Conservation (phyloP, 2,329 filamentous ascomycete species). For the Blumeria graminis region DNA sequence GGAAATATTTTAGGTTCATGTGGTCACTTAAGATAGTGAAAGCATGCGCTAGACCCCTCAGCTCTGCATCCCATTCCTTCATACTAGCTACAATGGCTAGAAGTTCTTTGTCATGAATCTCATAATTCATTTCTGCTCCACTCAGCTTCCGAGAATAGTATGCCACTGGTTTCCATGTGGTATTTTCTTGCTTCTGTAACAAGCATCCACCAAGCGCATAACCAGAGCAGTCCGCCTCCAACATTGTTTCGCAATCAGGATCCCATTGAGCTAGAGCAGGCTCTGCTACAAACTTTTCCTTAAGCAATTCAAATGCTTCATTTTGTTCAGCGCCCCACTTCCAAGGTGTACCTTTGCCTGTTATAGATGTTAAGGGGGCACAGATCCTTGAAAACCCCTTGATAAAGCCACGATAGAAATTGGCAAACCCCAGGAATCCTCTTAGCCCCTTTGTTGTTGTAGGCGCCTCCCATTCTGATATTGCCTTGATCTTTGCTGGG, state of each 20-base stretch:
- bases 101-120: slow-evolving; percentile 1
- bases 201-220: neutral
- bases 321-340: neutral
- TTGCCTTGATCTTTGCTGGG: neutral
- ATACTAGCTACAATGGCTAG: neutral
- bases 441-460: neutral
- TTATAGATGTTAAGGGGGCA: neutral
- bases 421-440: neutral
- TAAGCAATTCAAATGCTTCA: neutral
- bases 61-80: neutral
- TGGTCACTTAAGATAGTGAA: neutral
- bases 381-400: neutral
- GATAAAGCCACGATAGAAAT: neutral
- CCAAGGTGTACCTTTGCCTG: neutral
- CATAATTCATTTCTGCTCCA: neutral
- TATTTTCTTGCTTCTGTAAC: neutral
- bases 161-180: neutral
- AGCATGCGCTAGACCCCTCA: neutral
- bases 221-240: neutral
- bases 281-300: neutral
- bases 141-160: neutral
- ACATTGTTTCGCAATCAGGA: neutral
- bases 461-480: neutral
- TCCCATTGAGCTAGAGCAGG: neutral
- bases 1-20: neutral